Percentiles rank a stretch among this genome's conserved stretches.
phyloP scores from a whole-genome alignment of 768 basidiomycete genomes.

The Kwoniella bestiolae region DNA sequence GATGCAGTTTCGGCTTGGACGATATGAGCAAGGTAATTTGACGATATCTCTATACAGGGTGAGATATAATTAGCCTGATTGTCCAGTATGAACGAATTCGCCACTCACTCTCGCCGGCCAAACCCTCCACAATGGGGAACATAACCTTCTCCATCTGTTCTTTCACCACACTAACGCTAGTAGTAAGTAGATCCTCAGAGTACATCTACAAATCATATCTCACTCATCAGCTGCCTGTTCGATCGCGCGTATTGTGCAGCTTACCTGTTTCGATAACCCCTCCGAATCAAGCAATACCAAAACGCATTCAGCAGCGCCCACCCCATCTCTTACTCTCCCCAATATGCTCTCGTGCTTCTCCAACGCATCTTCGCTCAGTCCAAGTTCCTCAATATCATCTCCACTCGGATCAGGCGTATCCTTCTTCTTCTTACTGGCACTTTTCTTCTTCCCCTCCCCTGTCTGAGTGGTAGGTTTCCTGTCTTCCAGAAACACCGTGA shows the following conservation, averaged over 20 bases:
- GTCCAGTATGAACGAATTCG: neutral
- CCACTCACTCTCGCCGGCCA: slow-evolving; percentile 42
- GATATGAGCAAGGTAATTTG: slow-evolving; percentile 36
- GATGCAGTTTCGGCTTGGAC: slow-evolving; percentile 24
- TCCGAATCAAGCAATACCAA: slow-evolving; percentile 78
- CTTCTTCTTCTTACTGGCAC: slow-evolving; percentile 60
- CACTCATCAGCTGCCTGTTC: neutral
- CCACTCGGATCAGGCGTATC: slow-evolving; percentile 14
- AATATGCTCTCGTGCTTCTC: slow-evolving; percentile 61
- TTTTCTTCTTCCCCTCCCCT: slow-evolving; percentile 31
- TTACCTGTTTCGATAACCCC: slow-evolving; percentile 81
- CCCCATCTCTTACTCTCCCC: slow-evolving; percentile 65
- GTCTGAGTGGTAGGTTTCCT: slow-evolving; percentile 48
- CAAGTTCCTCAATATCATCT: slow-evolving; percentile 50
- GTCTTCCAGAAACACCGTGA: slow-evolving; percentile 71
- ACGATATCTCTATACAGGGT: slow-evolving; percentile 36
- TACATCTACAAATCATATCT: slow-evolving; percentile 67
- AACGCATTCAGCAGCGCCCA: slow-evolving; percentile 83
- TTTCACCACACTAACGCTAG: slow-evolving; percentile 76
- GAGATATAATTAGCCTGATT: neutral
- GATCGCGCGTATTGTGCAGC: slow-evolving; percentile 31
- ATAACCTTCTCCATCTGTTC: slow-evolving; percentile 77
- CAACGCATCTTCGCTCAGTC: slow-evolving; percentile 50
- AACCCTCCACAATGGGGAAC: slow-evolving; percentile 82
- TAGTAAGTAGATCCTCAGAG: slow-evolving; percentile 88